Evolutionary conservation across 495 filamentous ascomycete genomes (phyloP), one percentile per base, ranked within the genome.

Genomic region (Lasiosphaeris hirsuta): DNA sequence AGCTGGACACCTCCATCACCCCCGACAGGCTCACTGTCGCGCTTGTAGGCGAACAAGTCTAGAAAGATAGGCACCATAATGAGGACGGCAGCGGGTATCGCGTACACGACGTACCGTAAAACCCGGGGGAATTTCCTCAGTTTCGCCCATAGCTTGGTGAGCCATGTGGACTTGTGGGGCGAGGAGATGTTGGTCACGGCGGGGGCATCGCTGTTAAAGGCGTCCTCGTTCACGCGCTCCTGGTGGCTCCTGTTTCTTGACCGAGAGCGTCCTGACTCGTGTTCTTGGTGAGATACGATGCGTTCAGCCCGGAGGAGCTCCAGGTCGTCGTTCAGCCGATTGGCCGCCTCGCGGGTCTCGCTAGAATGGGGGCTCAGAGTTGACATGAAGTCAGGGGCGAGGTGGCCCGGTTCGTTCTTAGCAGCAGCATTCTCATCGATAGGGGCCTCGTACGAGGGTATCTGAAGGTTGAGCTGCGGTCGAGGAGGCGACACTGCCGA

Each of bases 71-170:
- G 94, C 37, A 96, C 83, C 54, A 96, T 72, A 23, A 98, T 72
- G 10, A 97, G 71, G 8, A 87, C 53, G 13, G 84, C 84, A 3
- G 93, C 51, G 0, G 94, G 94, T 2, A 85, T 75, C 62, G 96
- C 92, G 65, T 98, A 97, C 41, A 88, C 82, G 59, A 96, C 78
- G 62, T 96, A 98, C 48, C 94, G 87, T 52, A 96, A 66, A 38
- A 96, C 71, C 19, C 88, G 85, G 56, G 85, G 91, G 2, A 90
- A 89, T 54, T 84, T 81, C 61, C 90, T 89, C 35, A 96, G 72
- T 35, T 63, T 61, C 18, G 59, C 57, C 64, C 72, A 75, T n/a
- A 69, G 44, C 55, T 67, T 72, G 56, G 67, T 75, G 15, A 94
- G 68, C 60, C 84, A 87, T 58, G 82, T 77, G 52, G 89, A 81